Evolutionary conservation across 116 monocot genomes (phyloP), one percentile per base, ranked within the genome.

Genomic region (Dioscorea cayenensis): DNA sequence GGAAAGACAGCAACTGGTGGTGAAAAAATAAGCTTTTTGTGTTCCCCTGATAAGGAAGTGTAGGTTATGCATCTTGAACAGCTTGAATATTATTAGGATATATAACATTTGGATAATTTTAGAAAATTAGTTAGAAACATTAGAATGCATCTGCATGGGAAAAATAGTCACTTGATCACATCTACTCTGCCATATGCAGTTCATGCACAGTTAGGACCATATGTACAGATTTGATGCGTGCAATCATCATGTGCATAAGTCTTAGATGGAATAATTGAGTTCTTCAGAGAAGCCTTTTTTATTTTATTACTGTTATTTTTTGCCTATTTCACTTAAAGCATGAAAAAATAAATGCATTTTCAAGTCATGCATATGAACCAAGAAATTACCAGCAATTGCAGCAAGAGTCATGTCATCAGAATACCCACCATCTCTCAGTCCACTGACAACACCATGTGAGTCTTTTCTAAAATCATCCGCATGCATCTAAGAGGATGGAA

Each of bases 371-470:
- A 55, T 55, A 55, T 16, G 14, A 55, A 55, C 19, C 5, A 55
- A n/a, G 43, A 9, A 43, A 6, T 28, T 85, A 93, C 99, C 94
- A 80, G 99, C 82, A 80, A 99, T 87, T 67, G 99, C 99, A 69
- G 99, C 99, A 65, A 99, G 83, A 27, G 99, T 99, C 99, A 99
- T 99, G 73, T 93, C 99, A 87, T 99, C 99, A 10, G 99, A 99
- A 68, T 99, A 99, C 78, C 99, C 99, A 70, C 99, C 99, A 81
- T 99, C 83, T 67, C 75, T 85, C 76, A 99, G 88, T 77, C 90
- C 81, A 89, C 81, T 94, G 48, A 94, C 89, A 11, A 99, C 65
- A 67, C 99, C 90, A 83, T 94, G 86, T 63, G 77, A 81, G 60
- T 99, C 83, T 21, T 77, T 83, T 75, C 94, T 80, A 61, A 99